Conservation (phyloP, 257 asterid genomes). For the Solanum stenotomum region DNA sequence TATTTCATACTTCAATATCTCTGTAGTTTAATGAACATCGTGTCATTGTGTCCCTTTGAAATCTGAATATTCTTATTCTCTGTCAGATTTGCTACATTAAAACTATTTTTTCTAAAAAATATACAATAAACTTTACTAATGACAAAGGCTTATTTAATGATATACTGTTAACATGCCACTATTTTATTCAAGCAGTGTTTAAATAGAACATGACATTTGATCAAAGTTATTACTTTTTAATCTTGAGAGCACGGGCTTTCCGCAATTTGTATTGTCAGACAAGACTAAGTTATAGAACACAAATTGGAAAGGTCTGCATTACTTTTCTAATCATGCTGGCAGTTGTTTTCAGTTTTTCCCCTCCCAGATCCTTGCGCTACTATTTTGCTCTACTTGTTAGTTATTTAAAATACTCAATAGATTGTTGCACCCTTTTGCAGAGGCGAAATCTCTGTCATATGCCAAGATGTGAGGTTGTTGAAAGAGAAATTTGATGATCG, state of each 20-base stretch:
- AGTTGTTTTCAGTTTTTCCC: neutral
- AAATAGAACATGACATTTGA: neutral
- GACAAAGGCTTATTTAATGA: neutral
- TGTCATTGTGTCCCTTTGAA: neutral
- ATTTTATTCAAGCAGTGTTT: neutral
- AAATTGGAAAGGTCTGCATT: neutral
- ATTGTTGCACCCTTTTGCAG: conserved; percentile 25
- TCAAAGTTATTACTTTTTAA: neutral
- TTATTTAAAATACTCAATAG: neutral
- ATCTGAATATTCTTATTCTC: neutral
- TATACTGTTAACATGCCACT: neutral
- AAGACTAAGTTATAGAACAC: neutral
- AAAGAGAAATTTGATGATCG: conserved; percentile 50
- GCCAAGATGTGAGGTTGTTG: conserved; percentile 61
- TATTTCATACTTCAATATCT: neutral
- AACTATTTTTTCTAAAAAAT: neutral
- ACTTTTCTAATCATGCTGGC: neutral
- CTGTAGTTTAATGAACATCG: neutral
- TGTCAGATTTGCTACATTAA: neutral
- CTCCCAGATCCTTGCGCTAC: neutral
- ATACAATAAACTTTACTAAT: neutral
- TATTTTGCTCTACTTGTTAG: neutral
- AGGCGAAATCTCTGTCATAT: conserved; percentile 81
- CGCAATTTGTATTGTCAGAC: neutral
- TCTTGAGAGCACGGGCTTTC: neutral